A percentile compares a stretch with the other conserved stretches of the same genome.
These are phyloP conservation scores for Globisporangium canariense DNA, from an alignment of 352 stramenopile genomes.

Conservation along the genomic window DNA sequence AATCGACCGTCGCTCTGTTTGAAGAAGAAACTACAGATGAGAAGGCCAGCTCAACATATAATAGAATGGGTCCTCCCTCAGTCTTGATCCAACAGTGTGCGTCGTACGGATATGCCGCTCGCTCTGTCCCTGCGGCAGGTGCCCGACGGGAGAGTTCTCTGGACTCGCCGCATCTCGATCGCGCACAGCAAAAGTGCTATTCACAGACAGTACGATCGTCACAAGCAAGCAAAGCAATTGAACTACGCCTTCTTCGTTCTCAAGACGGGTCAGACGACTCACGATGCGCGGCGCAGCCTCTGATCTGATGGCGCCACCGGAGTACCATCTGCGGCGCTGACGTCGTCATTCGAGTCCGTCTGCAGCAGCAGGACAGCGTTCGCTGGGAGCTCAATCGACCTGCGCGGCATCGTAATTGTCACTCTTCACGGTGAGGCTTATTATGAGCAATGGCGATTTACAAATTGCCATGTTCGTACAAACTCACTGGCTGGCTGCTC, in stretches of 20 bases:
- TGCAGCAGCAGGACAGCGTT: neutral
- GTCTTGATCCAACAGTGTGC: neutral
- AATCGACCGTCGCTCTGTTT: conserved; percentile 3
- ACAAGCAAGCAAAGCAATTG: neutral
- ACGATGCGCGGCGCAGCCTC: conserved; percentile 15
- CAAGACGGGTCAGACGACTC: neutral
- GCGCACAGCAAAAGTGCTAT: conserved; percentile 6
- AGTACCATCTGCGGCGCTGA: neutral
- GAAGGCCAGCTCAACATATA: neutral
- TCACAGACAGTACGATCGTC: too few species aligned
- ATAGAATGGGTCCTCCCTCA: too few species aligned
- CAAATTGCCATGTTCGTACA: neutral
- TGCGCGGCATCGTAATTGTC: neutral
- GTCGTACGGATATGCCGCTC: conserved; percentile 8
- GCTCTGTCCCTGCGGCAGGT: conserved; percentile 2
- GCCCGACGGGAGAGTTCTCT: neutral
- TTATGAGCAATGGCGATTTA: neutral
- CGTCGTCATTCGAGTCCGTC: neutral
- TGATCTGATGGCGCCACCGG: neutral
- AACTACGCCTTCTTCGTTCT: neutral
- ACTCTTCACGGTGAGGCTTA: neutral
- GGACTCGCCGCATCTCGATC: neutral
- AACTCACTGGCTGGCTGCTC: neutral
- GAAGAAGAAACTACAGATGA: neutral
- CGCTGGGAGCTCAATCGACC: neutral